These are phyloP conservation scores for Coemansia sp. DNA, from an alignment of 192 early-diverging fungal genomes.

Conservation along the genomic window DNA sequence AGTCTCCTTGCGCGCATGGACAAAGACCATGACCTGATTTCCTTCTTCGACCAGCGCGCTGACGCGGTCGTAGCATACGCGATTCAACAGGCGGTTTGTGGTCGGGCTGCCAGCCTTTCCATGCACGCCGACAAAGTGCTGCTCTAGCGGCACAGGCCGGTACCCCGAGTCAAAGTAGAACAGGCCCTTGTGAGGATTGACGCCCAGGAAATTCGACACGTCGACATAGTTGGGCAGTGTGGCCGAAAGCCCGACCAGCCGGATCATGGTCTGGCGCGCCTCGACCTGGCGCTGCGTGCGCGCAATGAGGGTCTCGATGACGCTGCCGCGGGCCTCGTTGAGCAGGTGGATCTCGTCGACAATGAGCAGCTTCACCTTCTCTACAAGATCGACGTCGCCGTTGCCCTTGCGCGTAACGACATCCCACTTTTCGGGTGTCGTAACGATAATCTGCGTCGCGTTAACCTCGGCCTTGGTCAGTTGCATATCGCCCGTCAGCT, in stretches of 20 bases:
- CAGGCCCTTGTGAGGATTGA: slow-evolving; percentile 87
- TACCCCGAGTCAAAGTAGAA: slow-evolving; percentile 97
- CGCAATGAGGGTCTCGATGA: slow-evolving; percentile 94
- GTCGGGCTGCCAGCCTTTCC: slow-evolving; percentile 71
- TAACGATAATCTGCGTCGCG: slow-evolving; percentile 96
- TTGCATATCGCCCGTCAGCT: slow-evolving; percentile 98
- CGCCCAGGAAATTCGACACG: slow-evolving; percentile 86
- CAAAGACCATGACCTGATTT: slow-evolving; percentile 99
- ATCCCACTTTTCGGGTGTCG: slow-evolving; percentile 99
- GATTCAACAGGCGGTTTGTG: slow-evolving; percentile 66
- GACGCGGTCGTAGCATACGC: slow-evolving; percentile 81
- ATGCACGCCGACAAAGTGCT: slow-evolving; percentile 92
- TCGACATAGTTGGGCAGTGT: slow-evolving; percentile 98
- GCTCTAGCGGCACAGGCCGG: slow-evolving; percentile 92
- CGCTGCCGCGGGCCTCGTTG: slow-evolving; percentile 93
- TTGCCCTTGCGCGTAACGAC: slow-evolving; percentile 95
- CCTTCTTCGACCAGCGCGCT: slow-evolving; percentile 66
- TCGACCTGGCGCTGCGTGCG: slow-evolving; percentile 90
- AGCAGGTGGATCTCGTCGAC: slow-evolving; percentile 97
- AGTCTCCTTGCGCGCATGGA: slow-evolving; percentile 96
- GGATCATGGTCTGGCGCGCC: slow-evolving; percentile 88
- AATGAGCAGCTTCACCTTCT: slow-evolving; percentile 89
- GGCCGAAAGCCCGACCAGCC: slow-evolving; percentile 94
- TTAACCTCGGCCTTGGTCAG: slow-evolving; percentile 90
- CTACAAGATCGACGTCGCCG: slow-evolving; percentile 86